Percentiles rank a stretch among this genome's conserved stretches.
phyloP scores from a whole-genome alignment of 192 early-diverging fungal species.

The Coemansia sp. region DNA sequence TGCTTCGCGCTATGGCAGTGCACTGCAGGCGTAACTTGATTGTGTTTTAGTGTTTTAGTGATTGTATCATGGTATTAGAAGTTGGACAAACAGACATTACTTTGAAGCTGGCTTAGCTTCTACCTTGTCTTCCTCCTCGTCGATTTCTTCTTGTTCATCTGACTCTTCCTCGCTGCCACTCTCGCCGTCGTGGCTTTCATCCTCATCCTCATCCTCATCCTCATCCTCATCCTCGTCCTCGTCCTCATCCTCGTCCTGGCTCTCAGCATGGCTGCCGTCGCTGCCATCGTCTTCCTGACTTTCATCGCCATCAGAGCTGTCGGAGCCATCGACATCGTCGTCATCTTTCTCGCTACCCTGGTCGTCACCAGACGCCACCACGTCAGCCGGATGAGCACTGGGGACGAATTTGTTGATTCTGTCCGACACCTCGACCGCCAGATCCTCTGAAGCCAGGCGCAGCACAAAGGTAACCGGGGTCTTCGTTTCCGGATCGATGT shows the following conservation, averaged over 20 bases:
- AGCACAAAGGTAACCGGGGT: constrained; percentile 28
- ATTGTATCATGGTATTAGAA: constrained; percentile 1
- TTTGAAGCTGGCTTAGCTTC: background rate
- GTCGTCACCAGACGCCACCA: background rate
- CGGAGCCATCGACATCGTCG: constrained; percentile 1
- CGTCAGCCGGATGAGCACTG: background rate
- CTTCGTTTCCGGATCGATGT: constrained; percentile 25
- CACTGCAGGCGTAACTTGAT: constrained; percentile 33
- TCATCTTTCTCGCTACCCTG: constrained; percentile 4
- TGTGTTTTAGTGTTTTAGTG: constrained; percentile 6
- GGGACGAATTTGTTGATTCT: constrained; percentile 19
- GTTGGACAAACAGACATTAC: background rate
- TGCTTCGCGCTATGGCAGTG: constrained; percentile 36
- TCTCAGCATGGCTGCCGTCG: background rate
- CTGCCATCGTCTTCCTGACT: background rate
- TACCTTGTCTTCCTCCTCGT: constrained; percentile 1
- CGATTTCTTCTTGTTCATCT: background rate
- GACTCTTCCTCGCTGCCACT: background rate
- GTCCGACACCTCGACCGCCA: constrained; percentile 20
- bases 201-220: constrained; percentile 1
- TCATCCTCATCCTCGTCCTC: constrained; percentile 7
- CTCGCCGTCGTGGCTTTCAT: background rate
- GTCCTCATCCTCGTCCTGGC: background rate
- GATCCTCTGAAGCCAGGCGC: constrained; percentile 30
- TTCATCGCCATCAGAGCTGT: background rate